Evolutionary conservation across 345 rosid species (phyloP).

Genomic region (Clarkia xantiana): DNA sequence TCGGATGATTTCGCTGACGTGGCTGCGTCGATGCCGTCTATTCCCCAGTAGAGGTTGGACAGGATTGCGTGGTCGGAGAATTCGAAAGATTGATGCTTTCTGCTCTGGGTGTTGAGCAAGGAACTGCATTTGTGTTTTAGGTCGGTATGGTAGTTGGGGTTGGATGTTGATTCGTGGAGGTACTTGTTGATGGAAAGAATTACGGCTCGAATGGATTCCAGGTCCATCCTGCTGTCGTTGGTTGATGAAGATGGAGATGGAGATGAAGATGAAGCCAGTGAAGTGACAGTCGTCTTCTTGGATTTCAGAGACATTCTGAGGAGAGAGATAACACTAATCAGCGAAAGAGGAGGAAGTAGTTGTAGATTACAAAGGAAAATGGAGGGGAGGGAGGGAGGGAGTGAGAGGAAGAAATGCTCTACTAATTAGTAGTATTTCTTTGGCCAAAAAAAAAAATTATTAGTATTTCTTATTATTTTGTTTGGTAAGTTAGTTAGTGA

Average conservation of each 20-base stretch:
- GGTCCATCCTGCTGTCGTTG: slow-evolving; percentile 20
- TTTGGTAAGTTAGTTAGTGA: too few relatives aligned
- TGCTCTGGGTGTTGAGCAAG: slow-evolving; percentile 13
- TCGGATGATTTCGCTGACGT: slow-evolving; percentile 19
- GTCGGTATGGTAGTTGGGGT: slow-evolving; percentile 20
- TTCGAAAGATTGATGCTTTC: slow-evolving; percentile 29
- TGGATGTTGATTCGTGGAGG: slow-evolving; percentile 19
- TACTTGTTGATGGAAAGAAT: slow-evolving; percentile 29
- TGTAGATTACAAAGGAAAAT: too few relatives aligned
- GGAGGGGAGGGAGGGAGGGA: too few relatives aligned
- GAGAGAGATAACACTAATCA: too few relatives aligned
- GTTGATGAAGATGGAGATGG: slow-evolving; percentile 11
- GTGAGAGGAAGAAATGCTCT: too few relatives aligned
- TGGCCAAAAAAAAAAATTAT: too few relatives aligned
- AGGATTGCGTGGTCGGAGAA: slow-evolving; percentile 51
- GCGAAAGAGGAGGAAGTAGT: too few relatives aligned
- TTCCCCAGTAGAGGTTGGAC: slow-evolving; percentile 72
- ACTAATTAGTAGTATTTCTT: too few relatives aligned
- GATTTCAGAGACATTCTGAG: too few relatives aligned
- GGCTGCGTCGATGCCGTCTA: slow-evolving; percentile 47
- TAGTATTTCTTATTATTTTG: too few relatives aligned
- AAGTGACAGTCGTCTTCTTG: background rate
- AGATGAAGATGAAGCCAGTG: slow-evolving; percentile 10
- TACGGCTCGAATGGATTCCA: slow-evolving; percentile 25
- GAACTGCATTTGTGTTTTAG: slow-evolving; percentile 31